Base-by-base conservation (phyloP, 495 filamentous ascomycete genomes). In the Tuber microsphaerosporum region DNA sequence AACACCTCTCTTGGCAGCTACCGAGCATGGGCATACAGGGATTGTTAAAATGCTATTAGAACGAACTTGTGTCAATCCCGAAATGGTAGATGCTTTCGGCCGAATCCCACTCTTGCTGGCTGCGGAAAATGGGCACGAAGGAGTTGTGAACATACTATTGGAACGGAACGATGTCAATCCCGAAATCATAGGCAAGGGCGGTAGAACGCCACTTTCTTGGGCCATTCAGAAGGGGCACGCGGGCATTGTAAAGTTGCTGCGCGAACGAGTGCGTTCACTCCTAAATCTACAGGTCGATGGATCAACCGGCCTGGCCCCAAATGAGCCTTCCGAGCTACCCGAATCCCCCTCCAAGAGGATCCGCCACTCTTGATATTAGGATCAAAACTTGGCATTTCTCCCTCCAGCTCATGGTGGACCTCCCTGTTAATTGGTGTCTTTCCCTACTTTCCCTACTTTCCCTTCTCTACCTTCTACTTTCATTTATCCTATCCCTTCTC, bases 101-200 rank as follows among this genome's bases (percentile, higher is more conserved):
- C 81, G 80, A 44, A 85, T 82, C 3, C 83, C 86, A 37, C 81
- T 87, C 68, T 84, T 79, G 17, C 83, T 73, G 78, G 85, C 85
- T 34, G 83, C 84, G 34, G 77, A 74, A 70, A 77, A 75, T 22
- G 85, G 85, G 17, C 81, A 86, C 73, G 77, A 83, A n/a, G 3
- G 2, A 65, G 82, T 72, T 17, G 76, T 87, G 73, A 22, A 20
- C 42, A 34, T 75, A 5, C 68, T 73, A 31, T 34, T 75, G 42
- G 51, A 71, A 2, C 75, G 34, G 37, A 44, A 43, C 34, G 73
- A 71, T 61, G 65, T 77, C 48, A 44, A 75, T 16, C 41, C n/a
- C 22, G 75, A 82, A 37, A 20, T 72, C 1, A 56, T 45, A 51
- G 70, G 76, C 69, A 70, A 16, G 7, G 68, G 75, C 34, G 76